Base-by-base conservation (phyloP, 495 filamentous ascomycete species). In the Cudoniella acicularis region DNA sequence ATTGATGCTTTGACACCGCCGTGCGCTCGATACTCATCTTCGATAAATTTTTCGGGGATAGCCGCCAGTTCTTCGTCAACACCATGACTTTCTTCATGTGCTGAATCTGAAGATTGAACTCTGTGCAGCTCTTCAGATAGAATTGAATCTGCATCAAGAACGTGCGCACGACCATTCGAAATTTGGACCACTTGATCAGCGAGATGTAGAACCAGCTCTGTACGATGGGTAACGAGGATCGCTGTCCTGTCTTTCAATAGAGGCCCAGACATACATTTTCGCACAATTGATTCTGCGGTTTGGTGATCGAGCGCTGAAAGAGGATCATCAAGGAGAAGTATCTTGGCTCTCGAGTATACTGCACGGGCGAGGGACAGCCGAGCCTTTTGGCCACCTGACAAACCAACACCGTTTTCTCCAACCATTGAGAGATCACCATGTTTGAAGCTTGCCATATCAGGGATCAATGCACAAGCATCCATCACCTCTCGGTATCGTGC, bases 171-270 rank as follows among this genome's bases (percentile, higher is more conserved):
- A 3, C 86, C 84, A 55, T 85, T 74, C 1, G 73, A 64, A 8
- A 96, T 79, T 46, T 89, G 79, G 21, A 94, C 65, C 3, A 87
- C 77, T 61, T 92, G 88, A 30, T 82, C 75, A 3, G 90, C 88
- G 42, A 90, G 72, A 8, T 74, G 69, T 21, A 76, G 76, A 52
- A 87, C 87, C 8, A 94, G 76, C 51, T 87, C 82, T 2, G 83
- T 83, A 1, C 91, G 84, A 71, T 96, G 91, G 0, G 91, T 96
- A 9, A 91, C 87, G 10, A 96, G 79, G 23, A 93, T 76, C 16
- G 87, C 70, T 0, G 79, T 84, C 13, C 89, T 79, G 16, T 72
- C 82, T 27, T 84, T 71, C 60, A 87, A 72, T 52, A 96, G 70
- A 1, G 81, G 76, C 1, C 88, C 87, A 1, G 68, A 69, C 40